These are phyloP conservation scores for Laburnicola sp. DNA, from an alignment of 2,329 filamentous ascomycete species.

Conservation along the genomic window DNA sequence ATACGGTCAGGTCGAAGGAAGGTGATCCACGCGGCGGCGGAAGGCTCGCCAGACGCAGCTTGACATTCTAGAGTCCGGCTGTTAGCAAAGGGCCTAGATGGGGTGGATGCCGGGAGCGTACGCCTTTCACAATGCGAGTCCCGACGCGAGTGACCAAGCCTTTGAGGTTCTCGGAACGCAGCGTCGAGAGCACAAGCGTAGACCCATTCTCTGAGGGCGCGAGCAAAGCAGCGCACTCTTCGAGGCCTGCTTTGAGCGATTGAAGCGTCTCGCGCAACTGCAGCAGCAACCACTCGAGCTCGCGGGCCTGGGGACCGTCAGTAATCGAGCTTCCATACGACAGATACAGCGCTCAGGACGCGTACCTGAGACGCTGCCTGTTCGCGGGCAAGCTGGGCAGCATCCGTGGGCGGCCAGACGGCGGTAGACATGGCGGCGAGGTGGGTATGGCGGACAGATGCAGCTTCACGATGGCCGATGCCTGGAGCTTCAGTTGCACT, in stretches of 20 bases:
- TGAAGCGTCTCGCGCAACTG: conserved; percentile 64
- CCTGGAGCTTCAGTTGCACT: background rate
- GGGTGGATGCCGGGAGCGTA: conserved; percentile 49
- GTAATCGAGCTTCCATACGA: background rate
- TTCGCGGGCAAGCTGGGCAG: conserved; percentile 55
- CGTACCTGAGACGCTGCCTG: conserved; percentile 57
- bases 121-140: conserved; percentile 87
- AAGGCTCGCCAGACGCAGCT: conserved; percentile 74
- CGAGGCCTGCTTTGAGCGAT: conserved; percentile 70
- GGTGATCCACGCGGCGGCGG: conserved; percentile 56
- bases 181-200: conserved; percentile 85
- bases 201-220: conserved; percentile 82
- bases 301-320: conserved; percentile 49
- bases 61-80: conserved; percentile 62
- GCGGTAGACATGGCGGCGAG: conserved; percentile 59
- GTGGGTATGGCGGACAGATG: background rate
- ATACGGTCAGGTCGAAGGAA: conserved; percentile 57
- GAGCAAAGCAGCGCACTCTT: conserved; percentile 86
- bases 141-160: conserved; percentile 89
- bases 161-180: conserved; percentile 86
- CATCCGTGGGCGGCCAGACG: conserved; percentile 61
- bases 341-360: background rate
- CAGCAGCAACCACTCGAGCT: conserved; percentile 66
- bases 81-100: conserved; percentile 6
- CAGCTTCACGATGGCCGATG: background rate